Evolutionary conservation across 495 filamentous ascomycete species (phyloP).

Genomic region (Lophiotrema nucula): DNA sequence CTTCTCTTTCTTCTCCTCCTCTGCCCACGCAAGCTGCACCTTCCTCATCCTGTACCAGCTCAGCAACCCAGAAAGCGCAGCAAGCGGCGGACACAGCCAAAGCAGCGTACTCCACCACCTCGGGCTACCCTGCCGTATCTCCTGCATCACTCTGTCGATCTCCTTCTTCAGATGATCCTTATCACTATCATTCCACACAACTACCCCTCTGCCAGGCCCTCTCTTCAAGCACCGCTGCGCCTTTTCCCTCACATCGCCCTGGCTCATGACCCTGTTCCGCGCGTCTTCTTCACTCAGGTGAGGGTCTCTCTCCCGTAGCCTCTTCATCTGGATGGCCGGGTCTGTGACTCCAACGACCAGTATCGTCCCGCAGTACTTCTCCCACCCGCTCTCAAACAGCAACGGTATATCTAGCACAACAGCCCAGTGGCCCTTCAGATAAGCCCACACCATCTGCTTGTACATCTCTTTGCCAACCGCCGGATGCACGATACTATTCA

Average conservation of each 20-base stretch:
- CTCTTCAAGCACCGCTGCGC: constrained; percentile 65
- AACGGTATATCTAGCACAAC: constrained; percentile 92
- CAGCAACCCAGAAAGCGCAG: constrained; percentile 61
- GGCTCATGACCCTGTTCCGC: constrained; percentile 73
- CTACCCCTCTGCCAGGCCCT: constrained; percentile 62
- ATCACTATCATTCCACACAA: constrained; percentile 83
- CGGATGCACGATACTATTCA: constrained; percentile 93
- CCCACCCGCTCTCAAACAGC: constrained; percentile 82
- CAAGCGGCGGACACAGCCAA: constrained; percentile 70
- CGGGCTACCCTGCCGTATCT: constrained; percentile 62
- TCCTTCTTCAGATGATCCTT: constrained; percentile 64
- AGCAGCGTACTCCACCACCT: constrained; percentile 79
- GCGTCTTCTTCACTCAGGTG: constrained; percentile 77
- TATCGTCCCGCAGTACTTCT: constrained; percentile 75
- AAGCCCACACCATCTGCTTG: constrained; percentile 50
- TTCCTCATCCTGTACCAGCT: constrained; percentile 64
- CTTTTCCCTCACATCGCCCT: constrained; percentile 82
- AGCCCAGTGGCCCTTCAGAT: constrained; percentile 72
- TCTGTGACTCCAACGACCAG: constrained; percentile 80
- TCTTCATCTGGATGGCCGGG: constrained; percentile 71
- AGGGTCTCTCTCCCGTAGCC: constrained; percentile 69
- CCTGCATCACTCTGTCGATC: constrained; percentile 60
- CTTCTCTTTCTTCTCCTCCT: constrained; percentile 63
- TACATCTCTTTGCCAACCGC: constrained; percentile 77
- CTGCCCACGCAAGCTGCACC: constrained; percentile 68